Conservation (phyloP, 371 early-diverging fungal species). For the Syncephalastrum racemosum region DNA sequence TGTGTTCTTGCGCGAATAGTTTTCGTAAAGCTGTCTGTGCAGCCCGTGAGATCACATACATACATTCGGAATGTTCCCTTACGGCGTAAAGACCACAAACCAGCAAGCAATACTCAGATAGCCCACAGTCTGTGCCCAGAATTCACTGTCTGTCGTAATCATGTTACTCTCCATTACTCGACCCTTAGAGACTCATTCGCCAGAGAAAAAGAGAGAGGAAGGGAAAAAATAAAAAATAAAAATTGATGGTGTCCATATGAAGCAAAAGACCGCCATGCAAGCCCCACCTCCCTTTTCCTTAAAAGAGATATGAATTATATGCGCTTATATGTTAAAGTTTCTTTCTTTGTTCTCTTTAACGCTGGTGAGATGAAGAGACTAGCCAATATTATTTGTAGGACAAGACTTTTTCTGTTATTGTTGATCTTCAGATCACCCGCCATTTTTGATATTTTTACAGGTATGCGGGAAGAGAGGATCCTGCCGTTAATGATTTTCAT, state of each 20-base stretch:
- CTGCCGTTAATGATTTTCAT: too few species aligned
- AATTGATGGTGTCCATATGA: background rate
- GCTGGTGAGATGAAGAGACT: too few species aligned
- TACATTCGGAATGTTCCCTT: conserved; percentile 26
- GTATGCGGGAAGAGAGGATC: too few species aligned
- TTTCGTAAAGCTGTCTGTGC: conserved; percentile 62
- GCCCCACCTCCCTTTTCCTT: too few species aligned
- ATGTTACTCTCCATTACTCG: background rate
- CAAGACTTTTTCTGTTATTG: too few species aligned
- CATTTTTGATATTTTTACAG: too few species aligned
- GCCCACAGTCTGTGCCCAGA: conserved; percentile 39
- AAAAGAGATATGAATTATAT: too few species aligned
- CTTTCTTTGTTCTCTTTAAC: too few species aligned
- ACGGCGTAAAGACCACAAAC: conserved; percentile 73
- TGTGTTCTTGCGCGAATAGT: conserved; percentile 59
- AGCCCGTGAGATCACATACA: background rate
- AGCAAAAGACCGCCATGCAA: background rate
- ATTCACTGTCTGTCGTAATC: conserved; percentile 14
- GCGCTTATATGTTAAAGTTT: too few species aligned
- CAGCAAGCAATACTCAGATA: conserved; percentile 61
- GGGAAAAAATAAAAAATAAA: conserved; percentile 1
- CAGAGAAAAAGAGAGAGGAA: background rate
- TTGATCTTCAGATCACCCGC: too few species aligned
- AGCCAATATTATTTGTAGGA: too few species aligned
- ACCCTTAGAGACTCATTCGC: background rate